These are phyloP conservation scores for Aspergillus awamori DNA, from an alignment of 2,329 filamentous ascomycete genomes.

Conservation along the genomic window DNA sequence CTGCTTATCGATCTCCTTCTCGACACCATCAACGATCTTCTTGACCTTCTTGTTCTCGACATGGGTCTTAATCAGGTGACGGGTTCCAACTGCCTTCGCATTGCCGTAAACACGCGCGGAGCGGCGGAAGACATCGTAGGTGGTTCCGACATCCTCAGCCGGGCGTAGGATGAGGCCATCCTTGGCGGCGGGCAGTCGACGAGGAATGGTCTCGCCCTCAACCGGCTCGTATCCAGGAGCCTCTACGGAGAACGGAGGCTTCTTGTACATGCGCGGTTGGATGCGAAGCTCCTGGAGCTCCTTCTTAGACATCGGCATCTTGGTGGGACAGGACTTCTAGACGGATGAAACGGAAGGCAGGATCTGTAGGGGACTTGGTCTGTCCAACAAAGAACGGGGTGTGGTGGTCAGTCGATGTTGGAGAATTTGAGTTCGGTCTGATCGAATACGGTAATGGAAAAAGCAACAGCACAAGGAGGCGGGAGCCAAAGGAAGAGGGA, in stretches of 20 bases:
- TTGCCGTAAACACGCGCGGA: constrained; percentile 66
- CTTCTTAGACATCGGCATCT: constrained; percentile 29
- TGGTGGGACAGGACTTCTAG: background rate
- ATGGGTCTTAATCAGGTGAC: constrained; percentile 75
- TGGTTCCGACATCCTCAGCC: constrained; percentile 70
- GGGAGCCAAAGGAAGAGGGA: constrained; percentile 3
- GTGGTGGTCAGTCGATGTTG: background rate
- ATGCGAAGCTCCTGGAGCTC: constrained; percentile 36
- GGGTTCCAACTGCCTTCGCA: constrained; percentile 68
- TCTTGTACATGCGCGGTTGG: constrained; percentile 61
- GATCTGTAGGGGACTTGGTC: constrained; percentile 7
- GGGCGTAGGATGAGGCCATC: constrained; percentile 69
- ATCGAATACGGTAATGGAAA: background rate
- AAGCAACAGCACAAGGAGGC: background rate
- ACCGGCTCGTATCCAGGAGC: constrained; percentile 68
- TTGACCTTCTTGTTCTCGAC: constrained; percentile 85
- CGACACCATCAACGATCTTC: constrained; percentile 81
- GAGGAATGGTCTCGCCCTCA: constrained; percentile 81
- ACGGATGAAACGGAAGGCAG: background rate
- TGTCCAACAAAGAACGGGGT: background rate
- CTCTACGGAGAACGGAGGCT: constrained; percentile 75
- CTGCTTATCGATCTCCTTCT: constrained; percentile 81
- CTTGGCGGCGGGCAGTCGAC: constrained; percentile 71
- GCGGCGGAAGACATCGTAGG: constrained; percentile 76
- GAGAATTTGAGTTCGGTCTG: background rate